Percentiles rank a stretch among this genome's conserved stretches.
phyloP scores from a whole-genome alignment of 78 protist genomes.

The Acrasis kona region DNA sequence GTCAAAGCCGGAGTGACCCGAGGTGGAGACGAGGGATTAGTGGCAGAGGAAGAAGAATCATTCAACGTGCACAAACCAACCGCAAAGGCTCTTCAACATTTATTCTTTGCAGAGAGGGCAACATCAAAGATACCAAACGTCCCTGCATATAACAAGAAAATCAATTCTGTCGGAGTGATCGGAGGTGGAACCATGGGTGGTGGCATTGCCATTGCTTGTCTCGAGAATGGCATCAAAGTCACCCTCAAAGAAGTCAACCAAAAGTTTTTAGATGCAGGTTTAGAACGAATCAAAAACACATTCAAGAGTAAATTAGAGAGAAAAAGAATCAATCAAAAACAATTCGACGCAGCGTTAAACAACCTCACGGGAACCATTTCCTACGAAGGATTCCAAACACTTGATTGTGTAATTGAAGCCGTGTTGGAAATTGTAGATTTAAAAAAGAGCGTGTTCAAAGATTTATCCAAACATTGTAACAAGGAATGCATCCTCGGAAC shows the following conservation, averaged over 20 bases:
- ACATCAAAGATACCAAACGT: background rate
- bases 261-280: conserved; percentile 9
- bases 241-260: conserved; percentile 1
- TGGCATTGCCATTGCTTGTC: conserved; percentile 13
- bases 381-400: background rate
- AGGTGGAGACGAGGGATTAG: too few relatives aligned
- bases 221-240: background rate
- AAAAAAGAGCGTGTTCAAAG: conserved; percentile 38
- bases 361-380: background rate
- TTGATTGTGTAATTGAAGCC: conserved; percentile 49
- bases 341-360: background rate
- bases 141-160: background rate
- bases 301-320: background rate
- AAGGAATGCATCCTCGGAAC: conserved; percentile 30
- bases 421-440: conserved; percentile 39
- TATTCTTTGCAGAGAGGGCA: background rate
- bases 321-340: background rate
- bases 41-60: too few relatives aligned
- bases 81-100: background rate
- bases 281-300: background rate
- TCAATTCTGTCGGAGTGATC: conserved; percentile 14
- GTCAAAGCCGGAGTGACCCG: too few relatives aligned
- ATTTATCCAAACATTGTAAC: conserved; percentile 26
- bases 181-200: conserved; percentile 29
- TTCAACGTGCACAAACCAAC: too few relatives aligned